Evolutionary conservation across 768 basidiomycete species (phyloP).

Genomic region (Hortiboletus flavorubellus): DNA sequence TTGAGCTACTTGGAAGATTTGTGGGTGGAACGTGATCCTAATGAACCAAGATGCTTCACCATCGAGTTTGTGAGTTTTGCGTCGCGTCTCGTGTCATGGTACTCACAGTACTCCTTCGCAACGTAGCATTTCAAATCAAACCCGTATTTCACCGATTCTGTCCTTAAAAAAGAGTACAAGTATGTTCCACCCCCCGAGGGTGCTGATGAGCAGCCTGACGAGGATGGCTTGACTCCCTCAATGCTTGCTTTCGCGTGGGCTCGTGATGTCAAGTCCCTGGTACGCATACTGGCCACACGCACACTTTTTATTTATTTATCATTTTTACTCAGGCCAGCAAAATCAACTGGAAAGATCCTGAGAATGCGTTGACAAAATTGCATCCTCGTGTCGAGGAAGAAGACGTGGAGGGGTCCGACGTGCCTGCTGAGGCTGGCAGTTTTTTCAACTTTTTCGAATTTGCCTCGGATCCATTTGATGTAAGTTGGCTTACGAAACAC

Average conservation of each 20-base stretch:
- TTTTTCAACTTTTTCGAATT: slow-evolving; percentile 89
- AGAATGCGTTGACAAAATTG: slow-evolving; percentile 72
- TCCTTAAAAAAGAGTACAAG: slow-evolving; percentile 82
- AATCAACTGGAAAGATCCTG: slow-evolving; percentile 80
- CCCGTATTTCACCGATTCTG: slow-evolving; percentile 72
- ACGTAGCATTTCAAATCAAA: slow-evolving; percentile 80
- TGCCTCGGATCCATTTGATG: slow-evolving; percentile 62
- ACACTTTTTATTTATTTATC: background rate
- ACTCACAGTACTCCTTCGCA: slow-evolving; percentile 11
- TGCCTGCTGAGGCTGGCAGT: slow-evolving; percentile 66
- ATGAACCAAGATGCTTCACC: slow-evolving; percentile 78
- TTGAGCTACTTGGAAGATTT: slow-evolving; percentile 82
- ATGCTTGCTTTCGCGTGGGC: slow-evolving; percentile 84
- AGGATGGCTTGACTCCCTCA: slow-evolving; percentile 69
- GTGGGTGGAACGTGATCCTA: slow-evolving; percentile 71
- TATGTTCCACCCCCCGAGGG: slow-evolving; percentile 54
- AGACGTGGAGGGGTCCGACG: slow-evolving; percentile 52
- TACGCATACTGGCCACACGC: slow-evolving; percentile 32
- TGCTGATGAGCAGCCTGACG: slow-evolving; percentile 57
- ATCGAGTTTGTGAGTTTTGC: slow-evolving; percentile 77
- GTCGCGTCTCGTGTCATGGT: background rate
- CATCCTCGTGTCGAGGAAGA: slow-evolving; percentile 66
- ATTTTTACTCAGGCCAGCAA: slow-evolving; percentile 46
- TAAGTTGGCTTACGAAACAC: slow-evolving; percentile 34
- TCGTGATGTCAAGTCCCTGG: slow-evolving; percentile 64